These are phyloP conservation scores for Scleromitrula shiraiana DNA, from an alignment of 2,329 filamentous ascomycete species.

Conservation along the genomic window DNA sequence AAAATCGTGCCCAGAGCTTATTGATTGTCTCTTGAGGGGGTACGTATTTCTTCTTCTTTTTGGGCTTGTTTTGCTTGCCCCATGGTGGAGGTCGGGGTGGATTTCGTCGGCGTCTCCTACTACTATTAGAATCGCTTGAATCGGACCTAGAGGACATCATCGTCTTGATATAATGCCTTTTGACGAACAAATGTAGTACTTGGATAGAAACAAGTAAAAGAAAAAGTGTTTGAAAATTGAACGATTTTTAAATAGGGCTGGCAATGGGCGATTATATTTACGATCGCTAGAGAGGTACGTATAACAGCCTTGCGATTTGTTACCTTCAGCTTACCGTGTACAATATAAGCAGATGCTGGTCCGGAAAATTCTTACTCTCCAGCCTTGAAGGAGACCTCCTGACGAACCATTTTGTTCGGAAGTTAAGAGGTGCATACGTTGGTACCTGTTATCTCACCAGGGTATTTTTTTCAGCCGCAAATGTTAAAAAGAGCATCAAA, in stretches of 20 bases:
- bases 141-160: conserved; percentile 15
- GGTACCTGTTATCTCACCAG: background rate
- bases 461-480: background rate
- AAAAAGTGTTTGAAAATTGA: too few species aligned
- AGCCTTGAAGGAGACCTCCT: background rate
- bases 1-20: conserved; percentile 56
- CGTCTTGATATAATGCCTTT: too few species aligned
- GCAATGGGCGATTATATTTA: too few species aligned
- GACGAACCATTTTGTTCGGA: conserved; percentile 5
- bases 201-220: too few species aligned
- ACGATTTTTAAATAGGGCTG: too few species aligned
- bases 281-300: too few species aligned
- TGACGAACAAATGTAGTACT: too few species aligned
- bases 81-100: conserved; percentile 11
- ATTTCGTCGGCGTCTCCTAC: background rate
- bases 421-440: conserved; percentile 4
- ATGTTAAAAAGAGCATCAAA: background rate
- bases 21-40: conserved; percentile 60
- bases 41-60: conserved; percentile 50
- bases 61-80: conserved; percentile 15
- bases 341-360: background rate
- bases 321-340: background rate
- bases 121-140: conserved; percentile 20
- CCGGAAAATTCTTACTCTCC: background rate
- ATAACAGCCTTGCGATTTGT: background rate